phyloP scores from a whole-genome alignment of 108 stramenopile genomes.

The Skeletonema costatum region DNA sequence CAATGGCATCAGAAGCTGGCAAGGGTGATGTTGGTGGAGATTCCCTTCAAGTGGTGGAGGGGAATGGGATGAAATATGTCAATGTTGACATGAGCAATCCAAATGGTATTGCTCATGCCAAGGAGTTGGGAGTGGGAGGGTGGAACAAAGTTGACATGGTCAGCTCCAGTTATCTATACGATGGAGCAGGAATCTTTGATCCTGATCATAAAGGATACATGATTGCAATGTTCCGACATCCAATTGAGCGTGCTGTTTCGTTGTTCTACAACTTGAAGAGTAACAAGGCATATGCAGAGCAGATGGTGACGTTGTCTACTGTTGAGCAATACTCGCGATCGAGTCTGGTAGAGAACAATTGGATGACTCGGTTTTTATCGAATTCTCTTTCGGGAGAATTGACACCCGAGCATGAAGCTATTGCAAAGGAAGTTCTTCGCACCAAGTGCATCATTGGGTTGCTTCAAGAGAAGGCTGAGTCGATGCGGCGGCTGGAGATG shows the following conservation, averaged over 20 bases:
- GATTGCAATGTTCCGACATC: slow-evolving; percentile 46
- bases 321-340: slow-evolving; percentile 32
- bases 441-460: slow-evolving; percentile 57
- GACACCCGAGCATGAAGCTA: slow-evolving; percentile 29
- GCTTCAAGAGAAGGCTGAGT: slow-evolving; percentile 34
- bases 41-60: slow-evolving; percentile 21
- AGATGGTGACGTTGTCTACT: slow-evolving; percentile 29
- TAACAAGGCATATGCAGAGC: slow-evolving; percentile 3
- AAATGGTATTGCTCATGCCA: slow-evolving; percentile 24
- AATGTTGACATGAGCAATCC: slow-evolving; percentile 43
- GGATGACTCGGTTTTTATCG: slow-evolving; percentile 57
- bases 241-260: slow-evolving; percentile 45
- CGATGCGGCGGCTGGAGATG: slow-evolving; percentile 37
- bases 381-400: slow-evolving; percentile 51
- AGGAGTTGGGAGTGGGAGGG: slow-evolving; percentile 18
- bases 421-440: slow-evolving; percentile 60
- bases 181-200: slow-evolving; percentile 28
- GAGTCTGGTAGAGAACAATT: slow-evolving; percentile 46
- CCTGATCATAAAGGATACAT: slow-evolving; percentile 21
- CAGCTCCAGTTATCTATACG: slow-evolving; percentile 32
- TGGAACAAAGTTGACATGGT: slow-evolving; percentile 31
- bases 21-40: slow-evolving; percentile 41
- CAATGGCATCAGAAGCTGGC: slow-evolving; percentile 40
- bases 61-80: slow-evolving; percentile 37
- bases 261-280: slow-evolving; percentile 33